phyloP scores from a whole-genome alignment of 352 stramenopile species.

The Phytophthora crassamura region DNA sequence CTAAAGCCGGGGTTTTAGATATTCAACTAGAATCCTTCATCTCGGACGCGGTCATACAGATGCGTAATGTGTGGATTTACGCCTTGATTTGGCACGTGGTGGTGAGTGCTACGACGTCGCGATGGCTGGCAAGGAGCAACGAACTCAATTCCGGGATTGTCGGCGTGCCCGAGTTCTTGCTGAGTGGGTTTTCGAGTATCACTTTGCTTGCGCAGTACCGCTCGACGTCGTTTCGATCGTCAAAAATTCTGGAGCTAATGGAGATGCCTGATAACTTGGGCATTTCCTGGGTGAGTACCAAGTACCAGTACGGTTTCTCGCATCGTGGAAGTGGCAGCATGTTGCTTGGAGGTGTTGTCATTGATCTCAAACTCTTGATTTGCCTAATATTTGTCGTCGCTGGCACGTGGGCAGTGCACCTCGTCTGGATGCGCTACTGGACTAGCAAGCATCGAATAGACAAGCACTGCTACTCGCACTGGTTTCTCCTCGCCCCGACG shows the following conservation, averaged over 20 bases:
- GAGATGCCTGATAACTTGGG: constrained; percentile 16
- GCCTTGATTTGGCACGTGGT: constrained; percentile 39
- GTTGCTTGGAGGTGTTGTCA: constrained; percentile 35
- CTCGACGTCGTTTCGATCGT: constrained; percentile 32
- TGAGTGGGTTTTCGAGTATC: constrained; percentile 43
- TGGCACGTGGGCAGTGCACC: background rate
- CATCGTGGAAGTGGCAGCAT: constrained; percentile 28
- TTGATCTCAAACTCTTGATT: constrained; percentile 42
- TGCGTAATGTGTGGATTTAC: constrained; percentile 56
- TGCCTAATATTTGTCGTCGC: constrained; percentile 27
- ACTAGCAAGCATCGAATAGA: background rate
- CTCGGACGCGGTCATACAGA: constrained; percentile 44
- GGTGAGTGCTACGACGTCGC: constrained; percentile 21
- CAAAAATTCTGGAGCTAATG: constrained; percentile 17
- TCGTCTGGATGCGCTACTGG: constrained; percentile 9
- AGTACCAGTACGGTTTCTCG: constrained; percentile 23
- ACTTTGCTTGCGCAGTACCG: constrained; percentile 45
- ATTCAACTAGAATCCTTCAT: constrained; percentile 37
- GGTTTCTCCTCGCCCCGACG: constrained; percentile 26
- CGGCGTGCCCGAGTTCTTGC: constrained; percentile 41
- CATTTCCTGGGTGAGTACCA: constrained; percentile 8
- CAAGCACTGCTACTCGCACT: constrained; percentile 5
- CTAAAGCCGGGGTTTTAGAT: constrained; percentile 31
- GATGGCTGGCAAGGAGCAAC: constrained; percentile 12
- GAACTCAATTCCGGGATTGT: constrained; percentile 28